Evolutionary conservation across 1,139 yeast genomes (phyloP).

Genomic region (Geotrichum bryndzae): DNA sequence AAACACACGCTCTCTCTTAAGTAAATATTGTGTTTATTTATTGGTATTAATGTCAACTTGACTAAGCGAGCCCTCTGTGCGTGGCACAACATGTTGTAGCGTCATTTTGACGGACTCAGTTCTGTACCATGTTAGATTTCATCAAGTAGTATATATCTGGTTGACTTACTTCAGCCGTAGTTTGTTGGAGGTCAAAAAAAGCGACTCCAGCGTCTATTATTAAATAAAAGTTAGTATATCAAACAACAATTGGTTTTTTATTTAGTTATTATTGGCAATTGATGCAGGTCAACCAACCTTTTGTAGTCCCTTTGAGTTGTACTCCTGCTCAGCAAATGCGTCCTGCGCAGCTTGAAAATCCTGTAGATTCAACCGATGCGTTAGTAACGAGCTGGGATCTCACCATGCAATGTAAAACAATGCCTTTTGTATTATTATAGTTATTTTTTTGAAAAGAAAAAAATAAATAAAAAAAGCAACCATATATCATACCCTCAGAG

Average conservation of each 20-base stretch:
- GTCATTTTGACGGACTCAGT: constrained; percentile 20
- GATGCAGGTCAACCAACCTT: constrained; percentile 19
- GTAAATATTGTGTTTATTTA: background rate
- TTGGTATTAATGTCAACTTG: constrained; percentile 16
- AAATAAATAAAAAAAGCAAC: background rate
- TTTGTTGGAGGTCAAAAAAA: constrained; percentile 22
- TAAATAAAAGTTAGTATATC: background rate
- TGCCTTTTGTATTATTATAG: background rate
- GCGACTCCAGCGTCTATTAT: constrained; percentile 22
- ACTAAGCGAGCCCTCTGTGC: constrained; percentile 25
- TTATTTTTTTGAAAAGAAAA: background rate
- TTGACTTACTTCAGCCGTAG: constrained; percentile 23
- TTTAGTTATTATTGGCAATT: too few species aligned
- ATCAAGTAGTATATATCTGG: background rate
- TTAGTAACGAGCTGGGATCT: too few species aligned
- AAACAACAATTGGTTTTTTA: background rate
- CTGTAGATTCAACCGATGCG: constrained; percentile 5
- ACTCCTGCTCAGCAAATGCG: constrained; percentile 28
- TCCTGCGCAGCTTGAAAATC: constrained; percentile 25
- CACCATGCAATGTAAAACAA: background rate
- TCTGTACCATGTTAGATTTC: constrained; percentile 13
- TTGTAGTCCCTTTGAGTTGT: constrained; percentile 19
- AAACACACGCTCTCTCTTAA: background rate
- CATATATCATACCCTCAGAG: constrained; percentile 8
- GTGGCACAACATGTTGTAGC: constrained; percentile 24